A percentile compares a stretch with the other conserved stretches of the same genome.
Conservation (phyloP, 345 rosid species). For the Turritis glabra region DNA sequence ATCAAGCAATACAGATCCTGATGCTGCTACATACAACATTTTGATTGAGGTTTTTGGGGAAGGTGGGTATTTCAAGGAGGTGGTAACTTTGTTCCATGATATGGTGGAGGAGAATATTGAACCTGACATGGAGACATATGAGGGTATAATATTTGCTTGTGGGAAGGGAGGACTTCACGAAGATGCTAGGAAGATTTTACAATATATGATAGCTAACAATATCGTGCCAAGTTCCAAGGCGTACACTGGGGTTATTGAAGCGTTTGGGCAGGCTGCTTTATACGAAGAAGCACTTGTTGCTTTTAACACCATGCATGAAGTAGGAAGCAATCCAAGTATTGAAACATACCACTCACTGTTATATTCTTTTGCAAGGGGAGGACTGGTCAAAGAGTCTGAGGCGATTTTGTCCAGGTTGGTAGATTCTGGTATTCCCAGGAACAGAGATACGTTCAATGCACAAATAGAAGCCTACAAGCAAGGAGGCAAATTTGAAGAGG, state of each 20-base stretch:
- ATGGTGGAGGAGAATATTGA: conserved; percentile 93
- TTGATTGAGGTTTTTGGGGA: conserved; percentile 85
- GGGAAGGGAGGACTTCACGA: conserved; percentile 91
- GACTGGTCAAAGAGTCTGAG: conserved; percentile 73
- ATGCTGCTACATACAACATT: conserved; percentile 80
- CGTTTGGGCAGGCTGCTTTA: conserved; percentile 86
- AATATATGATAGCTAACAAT: conserved; percentile 73
- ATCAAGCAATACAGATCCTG: conserved; percentile 80
- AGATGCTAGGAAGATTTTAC: conserved; percentile 74
- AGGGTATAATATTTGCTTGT: conserved; percentile 85
- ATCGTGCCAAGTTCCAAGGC: conserved; percentile 83
- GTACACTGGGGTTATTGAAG: conserved; percentile 82
- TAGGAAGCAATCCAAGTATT: conserved; percentile 69
- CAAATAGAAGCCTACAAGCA: conserved; percentile 87
- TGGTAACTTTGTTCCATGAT: conserved; percentile 89
- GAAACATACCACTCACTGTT: conserved; percentile 84
- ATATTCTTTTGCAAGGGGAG: conserved; percentile 84
- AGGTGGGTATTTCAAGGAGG: conserved; percentile 98
- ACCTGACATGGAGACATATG: conserved; percentile 86
- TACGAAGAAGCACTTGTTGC: conserved; percentile 89
- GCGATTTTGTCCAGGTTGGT: conserved; percentile 64
- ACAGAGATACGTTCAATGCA: conserved; percentile 83
- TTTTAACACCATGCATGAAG: conserved; percentile 87
- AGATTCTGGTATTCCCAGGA: conserved; percentile 62
- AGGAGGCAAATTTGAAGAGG: conserved; percentile 91